These are phyloP conservation scores for Multifurca ochricompacta DNA, from an alignment of 768 basidiomycete species.

Conservation along the genomic window DNA sequence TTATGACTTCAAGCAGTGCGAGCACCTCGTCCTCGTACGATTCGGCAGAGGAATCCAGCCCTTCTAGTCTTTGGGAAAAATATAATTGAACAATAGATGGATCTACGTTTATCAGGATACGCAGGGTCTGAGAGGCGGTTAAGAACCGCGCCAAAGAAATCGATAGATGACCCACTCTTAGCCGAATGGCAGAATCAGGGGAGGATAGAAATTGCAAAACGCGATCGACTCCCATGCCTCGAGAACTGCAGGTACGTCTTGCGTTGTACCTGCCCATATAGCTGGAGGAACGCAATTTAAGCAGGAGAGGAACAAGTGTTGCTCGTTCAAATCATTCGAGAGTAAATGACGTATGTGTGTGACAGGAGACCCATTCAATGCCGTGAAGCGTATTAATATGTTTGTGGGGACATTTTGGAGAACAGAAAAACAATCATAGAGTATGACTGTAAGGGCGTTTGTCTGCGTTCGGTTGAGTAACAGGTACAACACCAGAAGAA, in stretches of 20 bases:
- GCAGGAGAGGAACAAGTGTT: constrained; percentile 61
- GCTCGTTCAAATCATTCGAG: constrained; percentile 50
- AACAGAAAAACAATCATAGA: constrained; percentile 14
- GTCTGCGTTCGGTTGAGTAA: not conserved
- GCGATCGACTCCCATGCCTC: constrained; percentile 69
- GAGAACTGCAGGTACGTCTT: constrained; percentile 43
- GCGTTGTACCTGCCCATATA: constrained; percentile 61
- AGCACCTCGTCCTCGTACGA: constrained; percentile 35
- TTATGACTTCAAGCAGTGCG: constrained; percentile 50
- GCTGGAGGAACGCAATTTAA: constrained; percentile 48
- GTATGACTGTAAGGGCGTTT: not conserved
- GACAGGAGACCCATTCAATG: constrained; percentile 27
- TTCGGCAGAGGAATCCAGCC: constrained; percentile 29
- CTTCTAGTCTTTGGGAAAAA: constrained; percentile 38
- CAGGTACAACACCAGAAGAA: not conserved
- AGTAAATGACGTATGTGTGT: constrained; percentile 50
- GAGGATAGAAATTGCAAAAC: constrained; percentile 63
- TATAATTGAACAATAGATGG: constrained; percentile 47
- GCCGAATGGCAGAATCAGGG: constrained; percentile 48
- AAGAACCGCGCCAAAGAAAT: not conserved
- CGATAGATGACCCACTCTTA: constrained; percentile 38
- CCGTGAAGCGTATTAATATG: constrained; percentile 3
- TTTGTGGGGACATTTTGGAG: constrained; percentile 11
- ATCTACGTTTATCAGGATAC: constrained; percentile 52
- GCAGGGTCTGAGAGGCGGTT: constrained; percentile 44